Evolutionary conservation across 768 basidiomycete genomes (phyloP), one percentile per base, ranked within the genome.

Genomic region (Epithele typhae): DNA sequence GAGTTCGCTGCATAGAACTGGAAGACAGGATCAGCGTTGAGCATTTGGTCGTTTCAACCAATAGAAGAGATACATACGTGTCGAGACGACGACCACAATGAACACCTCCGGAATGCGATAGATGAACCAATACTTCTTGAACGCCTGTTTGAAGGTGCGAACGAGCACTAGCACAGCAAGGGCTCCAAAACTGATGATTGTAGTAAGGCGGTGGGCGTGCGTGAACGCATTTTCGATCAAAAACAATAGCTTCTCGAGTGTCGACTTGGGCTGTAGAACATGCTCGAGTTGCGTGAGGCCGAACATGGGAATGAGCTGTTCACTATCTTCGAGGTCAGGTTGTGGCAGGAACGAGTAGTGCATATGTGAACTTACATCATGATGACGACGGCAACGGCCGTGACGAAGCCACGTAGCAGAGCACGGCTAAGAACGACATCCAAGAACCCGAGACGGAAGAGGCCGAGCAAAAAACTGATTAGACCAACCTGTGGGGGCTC

Each of bases 351-450:
- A 21, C 11, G 12, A 27, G 7, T 10, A 1, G 10, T 8, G 39
- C 24, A 24, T 27, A 19, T 3, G 69, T 27, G 21, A 3, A 69
- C 84, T 39, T 54, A 88, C 87, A 92, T 81, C 61, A 85, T 73
- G 57, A 97, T 94, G 35, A 97, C 84, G 6, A 87, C 75, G 1
- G 86, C 89, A 22, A 93, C 76, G 14, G 92, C 91, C 1, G 84
- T 82, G 37, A 95, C 78, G 61, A 95, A 94, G 3, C 93, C 93
- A 23, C 89, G 78, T 45, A 95, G 73, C 12, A 95, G 73, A 3
- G 92, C 90, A 43, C 92, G 82, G 57, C 89, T 92, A 23, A 97
- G 76, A 5, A 95, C 87, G 11, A 95, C 93, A 62, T 97, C 94
- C 43, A 95, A 80, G 66, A 95, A 95, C 2, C 93, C 92, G 9